Evolutionary conservation across 2,329 filamentous ascomycete species (phyloP), one percentile per base, ranked within the genome.

Genomic region (Ophiostoma tasmaniense): DNA sequence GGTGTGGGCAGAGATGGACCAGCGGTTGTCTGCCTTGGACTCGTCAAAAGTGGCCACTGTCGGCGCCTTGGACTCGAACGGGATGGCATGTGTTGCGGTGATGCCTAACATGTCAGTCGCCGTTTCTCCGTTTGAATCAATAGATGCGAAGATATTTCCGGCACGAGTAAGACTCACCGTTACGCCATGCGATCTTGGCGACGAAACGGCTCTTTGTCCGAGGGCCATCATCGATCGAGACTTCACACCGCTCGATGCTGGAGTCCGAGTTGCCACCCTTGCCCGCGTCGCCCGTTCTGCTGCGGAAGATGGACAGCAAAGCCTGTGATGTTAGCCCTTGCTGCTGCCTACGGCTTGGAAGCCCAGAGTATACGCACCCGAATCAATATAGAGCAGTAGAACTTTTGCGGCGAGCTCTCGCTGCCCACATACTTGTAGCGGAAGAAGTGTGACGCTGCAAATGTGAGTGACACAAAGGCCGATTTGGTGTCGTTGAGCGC

Each of bases 401-500:
- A 93, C 71, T 83, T 85, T 37, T 86, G 84, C 5, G 80, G 80
- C 64, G 82, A 81, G 72, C 83, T 81, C 8, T 80, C 77, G 42
- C 74, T 79, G 25, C 84, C 85, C 68, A 86, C 82, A 73, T 87
- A 94, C 67, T 85, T 83, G 78, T 93, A 94, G 45, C 84, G 85
- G 7, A 88, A 93, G 80, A 93, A 93, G 52, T 85, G 84, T 72
- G 81, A 85, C 55, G 85, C 84, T 61, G 89, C 82, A 67, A 93
- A 87, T 8, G 85, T 84, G 74, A 92, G 89, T 70, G 89, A 89
- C 33, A 89, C 88, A 76, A 93, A 93, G 22, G 90, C 90, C 3
- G 91, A 92, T 75, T 91, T 92, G 69, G 90, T 91, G n/a, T 86
- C 85, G 76, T 94, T 94, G 72, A 94, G 81, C 17, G 90, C 87